Evolutionary conservation across 2,329 filamentous ascomycete species (phyloP).

Genomic region (Stagonosporopsis rhizophila): DNA sequence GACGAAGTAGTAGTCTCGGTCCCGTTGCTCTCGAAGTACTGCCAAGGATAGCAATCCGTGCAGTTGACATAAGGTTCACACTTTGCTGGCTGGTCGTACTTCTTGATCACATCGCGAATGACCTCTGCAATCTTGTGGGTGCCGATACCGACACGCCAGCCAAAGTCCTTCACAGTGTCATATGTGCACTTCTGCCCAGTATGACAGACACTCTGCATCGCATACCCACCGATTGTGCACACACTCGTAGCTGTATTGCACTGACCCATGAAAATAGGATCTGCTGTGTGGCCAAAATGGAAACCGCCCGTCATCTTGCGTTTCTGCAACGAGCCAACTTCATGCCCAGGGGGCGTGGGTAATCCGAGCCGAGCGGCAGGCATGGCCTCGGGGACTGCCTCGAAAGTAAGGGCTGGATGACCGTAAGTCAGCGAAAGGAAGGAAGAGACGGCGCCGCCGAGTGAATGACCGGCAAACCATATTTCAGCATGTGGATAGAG

Average conservation of each 20-base stretch:
- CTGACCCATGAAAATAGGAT: conserved; percentile 91
- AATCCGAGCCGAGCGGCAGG: conserved; percentile 84
- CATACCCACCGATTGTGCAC: conserved; percentile 91
- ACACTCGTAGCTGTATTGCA: conserved; percentile 90
- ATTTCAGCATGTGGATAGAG: conserved; percentile 84
- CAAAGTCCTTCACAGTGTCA: conserved; percentile 88
- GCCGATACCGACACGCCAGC: conserved; percentile 89
- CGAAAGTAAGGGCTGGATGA: conserved; percentile 87
- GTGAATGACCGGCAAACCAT: conserved; percentile 91
- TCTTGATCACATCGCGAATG: conserved; percentile 84
- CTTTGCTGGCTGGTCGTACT: conserved; percentile 79
- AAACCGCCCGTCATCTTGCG: conserved; percentile 73
- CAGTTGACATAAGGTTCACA: conserved; percentile 79
- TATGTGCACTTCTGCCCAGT: conserved; percentile 88
- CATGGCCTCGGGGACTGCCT: conserved; percentile 90
- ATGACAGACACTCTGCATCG: conserved; percentile 92
- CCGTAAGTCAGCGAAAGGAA: conserved; percentile 91
- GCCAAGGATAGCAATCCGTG: conserved; percentile 90
- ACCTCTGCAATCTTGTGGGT: conserved; percentile 90
- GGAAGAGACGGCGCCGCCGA: conserved; percentile 89
- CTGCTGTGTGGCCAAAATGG: conserved; percentile 95
- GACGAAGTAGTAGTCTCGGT: conserved; percentile 74
- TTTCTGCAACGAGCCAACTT: conserved; percentile 72
- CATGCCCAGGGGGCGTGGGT: conserved; percentile 79
- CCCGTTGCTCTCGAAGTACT: conserved; percentile 91